Evolutionary conservation across 345 rosid species (phyloP), one percentile per base, ranked within the genome.

Genomic region (Capsella bursapastoris): DNA sequence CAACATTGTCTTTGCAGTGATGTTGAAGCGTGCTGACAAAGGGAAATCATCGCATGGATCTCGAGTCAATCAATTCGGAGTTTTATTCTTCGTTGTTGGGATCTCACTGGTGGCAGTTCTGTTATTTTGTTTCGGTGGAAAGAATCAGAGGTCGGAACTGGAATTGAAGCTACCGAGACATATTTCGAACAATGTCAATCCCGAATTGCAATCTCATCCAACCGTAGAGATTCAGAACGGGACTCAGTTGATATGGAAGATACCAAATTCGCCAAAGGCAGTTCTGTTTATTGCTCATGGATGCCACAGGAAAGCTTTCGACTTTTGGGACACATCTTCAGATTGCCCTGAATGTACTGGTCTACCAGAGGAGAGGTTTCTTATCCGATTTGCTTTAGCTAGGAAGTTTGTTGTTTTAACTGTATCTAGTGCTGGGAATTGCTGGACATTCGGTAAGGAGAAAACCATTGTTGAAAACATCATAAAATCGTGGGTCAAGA

Each of bases 271-370:
- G 11, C 90, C 97, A 1, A 92, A 85, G 60, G 99, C 91, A 14
- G 89, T 89, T 81, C 83, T 95, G 52, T 89, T 95, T 78, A 40
- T 89, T 13, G 97, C 92, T 74, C 99, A 95, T 68, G 99, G 99
- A 50, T 95, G 99, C 62, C 66, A 85, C 28, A 90, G 97, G 41
- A 86, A 84, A 79, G 98, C 99, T 63, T 71, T 16, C 10, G 83
- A 89, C 82, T 95, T 95, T 64, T 92, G 97, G 98, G 97, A 95
- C 64, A 88, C 68, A 51, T 90, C 97, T 72, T 68, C 84, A 29
- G 67, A 79, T 74, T 92, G 97, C 67, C 80, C 81, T 11, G 40
- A 83, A 1, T 95, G 97, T 73, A 53, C 86, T 31, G 97, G 94
- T 68, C 77, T 92, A 72, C 99, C 99, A 0, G 99, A 95, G 73